These are phyloP conservation scores for Corynascus novoguineensis DNA, from an alignment of 495 filamentous ascomycete species.

Conservation along the genomic window DNA sequence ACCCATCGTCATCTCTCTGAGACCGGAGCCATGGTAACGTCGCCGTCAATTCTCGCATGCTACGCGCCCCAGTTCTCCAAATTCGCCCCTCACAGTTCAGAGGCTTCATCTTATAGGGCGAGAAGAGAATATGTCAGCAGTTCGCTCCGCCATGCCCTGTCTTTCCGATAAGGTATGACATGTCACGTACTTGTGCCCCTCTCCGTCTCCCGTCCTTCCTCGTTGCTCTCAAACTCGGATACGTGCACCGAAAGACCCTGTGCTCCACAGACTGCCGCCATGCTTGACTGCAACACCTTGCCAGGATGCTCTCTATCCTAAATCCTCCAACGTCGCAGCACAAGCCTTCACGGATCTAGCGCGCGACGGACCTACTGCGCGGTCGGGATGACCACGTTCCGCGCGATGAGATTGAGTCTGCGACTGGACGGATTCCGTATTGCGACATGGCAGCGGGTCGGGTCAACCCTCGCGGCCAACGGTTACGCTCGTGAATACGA, in stretches of 20 bases:
- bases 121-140: neutral
- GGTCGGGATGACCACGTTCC: slow-evolving; percentile 8
- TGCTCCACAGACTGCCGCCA: slow-evolving; percentile 5
- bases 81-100: neutral
- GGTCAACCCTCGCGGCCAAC: slow-evolving; percentile 6
- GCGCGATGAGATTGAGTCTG: neutral
- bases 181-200: slow-evolving; percentile 4
- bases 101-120: slow-evolving; percentile 2
- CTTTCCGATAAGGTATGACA: slow-evolving; percentile 1
- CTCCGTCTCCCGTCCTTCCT: neutral
- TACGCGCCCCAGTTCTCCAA: neutral
- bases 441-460: slow-evolving; percentile 9
- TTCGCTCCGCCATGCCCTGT: neutral
- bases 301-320: neutral
- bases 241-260: slow-evolving; percentile 7
- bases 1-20: slow-evolving; percentile 11
- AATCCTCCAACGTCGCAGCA: neutral
- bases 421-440: neutral
- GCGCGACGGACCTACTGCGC: slow-evolving; percentile 2
- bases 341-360: neutral
- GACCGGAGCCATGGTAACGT: slow-evolving; percentile 6
- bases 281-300: slow-evolving; percentile 11
- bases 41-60: neutral
- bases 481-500: neutral
- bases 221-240: slow-evolving; percentile 3